phyloP scores from a whole-genome alignment of 805 yeast genomes.

The Starmerella riodocensis region DNA sequence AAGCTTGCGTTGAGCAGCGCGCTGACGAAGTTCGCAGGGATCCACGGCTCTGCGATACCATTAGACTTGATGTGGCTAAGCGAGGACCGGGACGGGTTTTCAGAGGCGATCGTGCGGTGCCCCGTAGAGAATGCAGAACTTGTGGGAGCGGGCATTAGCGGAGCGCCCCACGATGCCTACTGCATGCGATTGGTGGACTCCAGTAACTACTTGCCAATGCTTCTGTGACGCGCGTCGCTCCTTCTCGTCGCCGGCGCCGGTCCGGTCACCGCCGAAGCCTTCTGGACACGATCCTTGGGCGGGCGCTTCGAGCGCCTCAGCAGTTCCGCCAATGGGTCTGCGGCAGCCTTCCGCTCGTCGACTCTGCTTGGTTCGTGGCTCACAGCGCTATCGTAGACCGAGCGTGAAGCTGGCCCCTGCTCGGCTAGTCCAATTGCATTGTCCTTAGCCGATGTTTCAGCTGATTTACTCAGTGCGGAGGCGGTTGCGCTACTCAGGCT shows the following conservation, averaged over 20 bases:
- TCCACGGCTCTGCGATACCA: slow-evolving; percentile 24
- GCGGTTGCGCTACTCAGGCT: too few relatives aligned
- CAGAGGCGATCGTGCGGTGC: slow-evolving; percentile 17
- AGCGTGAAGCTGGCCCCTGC: too few relatives aligned
- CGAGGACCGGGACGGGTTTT: neutral
- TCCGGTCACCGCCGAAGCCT: neutral
- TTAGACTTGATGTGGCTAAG: slow-evolving; percentile 21
- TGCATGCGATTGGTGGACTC: slow-evolving; percentile 3
- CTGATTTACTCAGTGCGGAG: too few relatives aligned
- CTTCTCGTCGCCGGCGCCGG: neutral
- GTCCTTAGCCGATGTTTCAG: too few relatives aligned
- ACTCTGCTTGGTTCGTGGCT: slow-evolving; percentile 33
- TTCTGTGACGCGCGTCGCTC: slow-evolving; percentile 1
- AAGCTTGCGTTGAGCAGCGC: slow-evolving; percentile 19
- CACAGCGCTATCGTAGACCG: neutral
- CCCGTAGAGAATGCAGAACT: slow-evolving; percentile 10
- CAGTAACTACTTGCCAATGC: slow-evolving; percentile 14
- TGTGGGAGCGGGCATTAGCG: slow-evolving; percentile 13
- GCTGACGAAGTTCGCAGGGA: slow-evolving; percentile 22
- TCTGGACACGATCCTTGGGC: neutral
- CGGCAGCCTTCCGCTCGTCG: slow-evolving; percentile 33
- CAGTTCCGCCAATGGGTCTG: slow-evolving; percentile 5
- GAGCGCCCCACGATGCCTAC: slow-evolving; percentile 4
- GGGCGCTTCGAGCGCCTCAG: slow-evolving; percentile 1
- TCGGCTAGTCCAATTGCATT: too few relatives aligned